phyloP scores from a whole-genome alignment of 306 rosid species.

The Fagus sylvatica region DNA sequence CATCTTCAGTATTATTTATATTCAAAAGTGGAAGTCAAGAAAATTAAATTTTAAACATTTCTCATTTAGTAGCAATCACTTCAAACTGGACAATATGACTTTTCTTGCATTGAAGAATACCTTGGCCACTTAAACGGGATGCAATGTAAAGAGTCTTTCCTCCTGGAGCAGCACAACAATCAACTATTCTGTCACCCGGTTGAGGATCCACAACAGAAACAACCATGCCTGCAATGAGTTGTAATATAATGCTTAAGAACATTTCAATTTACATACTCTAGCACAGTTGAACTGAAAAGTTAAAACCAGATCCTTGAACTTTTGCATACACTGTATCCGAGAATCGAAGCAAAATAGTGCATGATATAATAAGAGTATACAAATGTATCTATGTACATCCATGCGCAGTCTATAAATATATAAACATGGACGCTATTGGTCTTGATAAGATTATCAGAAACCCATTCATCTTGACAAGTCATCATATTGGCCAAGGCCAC shows the following conservation, averaged over 20 bases:
- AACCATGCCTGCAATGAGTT: conserved; percentile 60
- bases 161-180: conserved; percentile 97
- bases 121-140: conserved; percentile 71
- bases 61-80: background rate
- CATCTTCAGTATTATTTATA: conserved; percentile 4
- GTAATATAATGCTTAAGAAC: conserved; percentile 7
- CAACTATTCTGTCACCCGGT: conserved; percentile 68
- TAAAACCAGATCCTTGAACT: conserved; percentile 10
- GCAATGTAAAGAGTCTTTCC: conserved; percentile 89
- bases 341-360: too few relatives aligned
- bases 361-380: background rate
- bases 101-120: conserved; percentile 34
- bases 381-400: background rate
- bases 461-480: background rate
- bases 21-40: background rate
- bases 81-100: background rate
- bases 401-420: background rate
- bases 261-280: conserved; percentile 9
- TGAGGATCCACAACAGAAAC: conserved; percentile 83
- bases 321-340: background rate
- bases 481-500: background rate
- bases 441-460: background rate
- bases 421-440: background rate
- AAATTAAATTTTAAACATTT: background rate
- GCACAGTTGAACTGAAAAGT: background rate